Base-by-base conservation (phyloP, 352 stramenopile species). In the Pythium folliculosum region DNA sequence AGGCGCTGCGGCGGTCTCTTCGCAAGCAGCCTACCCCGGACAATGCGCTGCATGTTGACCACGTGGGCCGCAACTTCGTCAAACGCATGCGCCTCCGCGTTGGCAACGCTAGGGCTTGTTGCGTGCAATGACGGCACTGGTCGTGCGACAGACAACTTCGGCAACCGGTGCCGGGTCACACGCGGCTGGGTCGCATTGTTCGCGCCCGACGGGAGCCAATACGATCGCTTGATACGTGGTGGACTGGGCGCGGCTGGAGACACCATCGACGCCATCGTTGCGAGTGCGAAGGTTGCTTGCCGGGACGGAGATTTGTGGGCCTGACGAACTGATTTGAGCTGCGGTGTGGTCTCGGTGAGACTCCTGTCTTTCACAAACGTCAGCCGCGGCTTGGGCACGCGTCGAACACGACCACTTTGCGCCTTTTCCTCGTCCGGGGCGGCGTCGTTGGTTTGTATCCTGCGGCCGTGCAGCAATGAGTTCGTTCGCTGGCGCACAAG, bases 151-250 rank as follows among this genome's bases (percentile, higher is more conserved):
- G 50, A 12, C 30, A 70, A 40, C 12, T 70, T 54, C 5, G 64
- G 40, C 5, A 66, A 32, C 3, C 57, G 49, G 9, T 32, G 27
- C 38, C 51, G 49, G 35, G n/a, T 22, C 10, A 27, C 48, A 58
- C 32, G 35, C 5, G 21, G 17, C 48, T 25, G 48, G 14, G 48
- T 23, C 3, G 27, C 45, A 23, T 27, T 64, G 25, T 27, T 70
- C 21, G 67, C 45, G 2, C 84, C 84, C 7, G 80, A 79, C 1
- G 84, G 82, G 14, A 92, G 68, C 84, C 82, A 90, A 58, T 87
- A 90, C n/a, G 84, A 90, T 19, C 82, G 80, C 56, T 92, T 90
- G 53, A 85, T 69, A 25, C 44, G 54, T 14, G 27, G 22, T 10
- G 64, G 64, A 47, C 56, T 65, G 19, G 30, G 17, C n/a, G 10